Conservation (phyloP, 345 rosid genomes). For the Geranium rotundifolium region DNA sequence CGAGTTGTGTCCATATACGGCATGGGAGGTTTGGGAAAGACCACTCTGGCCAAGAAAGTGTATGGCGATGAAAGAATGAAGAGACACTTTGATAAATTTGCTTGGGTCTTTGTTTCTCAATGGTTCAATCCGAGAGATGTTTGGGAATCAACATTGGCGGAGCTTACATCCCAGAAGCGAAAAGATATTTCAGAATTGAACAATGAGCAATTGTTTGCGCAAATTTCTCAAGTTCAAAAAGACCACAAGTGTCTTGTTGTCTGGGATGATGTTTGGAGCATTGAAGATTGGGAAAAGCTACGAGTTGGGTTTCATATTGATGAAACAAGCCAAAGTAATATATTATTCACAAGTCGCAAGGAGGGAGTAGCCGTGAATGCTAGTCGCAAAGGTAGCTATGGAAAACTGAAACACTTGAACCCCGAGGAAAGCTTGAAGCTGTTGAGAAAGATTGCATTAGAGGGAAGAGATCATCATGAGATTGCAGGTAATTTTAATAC, state of each 20-base stretch:
- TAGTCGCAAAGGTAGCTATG: neutral
- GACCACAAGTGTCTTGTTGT: slow-evolving; percentile 25
- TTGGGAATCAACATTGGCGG: slow-evolving; percentile 19
- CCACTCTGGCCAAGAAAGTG: slow-evolving; percentile 30
- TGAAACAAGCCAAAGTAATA: slow-evolving; percentile 13
- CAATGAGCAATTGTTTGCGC: slow-evolving; percentile 18
- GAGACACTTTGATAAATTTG: slow-evolving; percentile 14
- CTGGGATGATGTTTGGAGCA: slow-evolving; percentile 31
- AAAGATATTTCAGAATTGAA: slow-evolving; percentile 18
- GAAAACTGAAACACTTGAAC: neutral
- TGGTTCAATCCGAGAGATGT: slow-evolving; percentile 16
- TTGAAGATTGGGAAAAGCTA: slow-evolving; percentile 21
- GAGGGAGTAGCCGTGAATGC: neutral
- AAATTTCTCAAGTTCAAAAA: slow-evolving; percentile 9
- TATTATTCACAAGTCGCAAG: slow-evolving; percentile 20
- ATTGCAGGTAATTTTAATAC: neutral
- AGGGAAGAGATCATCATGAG: neutral
- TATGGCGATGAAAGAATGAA: slow-evolving; percentile 12
- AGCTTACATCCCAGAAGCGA: slow-evolving; percentile 16
- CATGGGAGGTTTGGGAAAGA: slow-evolving; percentile 50
- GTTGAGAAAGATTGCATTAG: neutral
- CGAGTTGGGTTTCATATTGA: slow-evolving; percentile 15
- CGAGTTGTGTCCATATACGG: slow-evolving; percentile 25
- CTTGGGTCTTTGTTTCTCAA: slow-evolving; percentile 34
- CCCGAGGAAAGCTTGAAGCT: neutral